Base-by-base conservation (phyloP, 176 grass and related monocot species). In the Poa pratensis region DNA sequence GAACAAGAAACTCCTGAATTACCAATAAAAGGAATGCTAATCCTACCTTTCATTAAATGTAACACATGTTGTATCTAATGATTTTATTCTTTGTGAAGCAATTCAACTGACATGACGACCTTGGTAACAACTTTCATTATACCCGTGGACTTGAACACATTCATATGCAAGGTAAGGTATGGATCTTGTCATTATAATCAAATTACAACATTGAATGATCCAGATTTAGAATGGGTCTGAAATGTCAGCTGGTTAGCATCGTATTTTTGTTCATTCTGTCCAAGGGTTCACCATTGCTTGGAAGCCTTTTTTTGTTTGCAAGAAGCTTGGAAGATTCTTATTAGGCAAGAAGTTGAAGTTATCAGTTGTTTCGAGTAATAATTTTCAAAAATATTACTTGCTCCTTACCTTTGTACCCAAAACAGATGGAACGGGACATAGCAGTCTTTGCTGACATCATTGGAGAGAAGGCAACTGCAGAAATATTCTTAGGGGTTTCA, bases 61-160 rank as follows among this genome's bases (percentile, higher is more conserved):
- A 80, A 26, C 16, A 37, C 16, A 23, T 71, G 20, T 13, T 72
- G 53, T 74, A 74, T 83, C 14, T 66, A 79, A 20, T 57, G 37
- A 43, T 79, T 65, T 73, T 35, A 18, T 48, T 90, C 32, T 87
- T 60, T 43, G 20, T 92, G 67, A 79, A 99, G 94, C 18, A 77
- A 99, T 88, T 91, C 90, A 61, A 60, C 88, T 86, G 88, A 96
- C 83, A 78, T 99, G 86, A 96, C 91, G 79, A 99, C 94, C 3
- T 63, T 93, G 48, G 35, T 71, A 86, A 94, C 94, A 24, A 91
- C 93, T 58, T 89, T 62, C 60, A 89, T 96, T 28, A 66, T 99
- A 84, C 94, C 96, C 75, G 96, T 99, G 52, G 96, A 99, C 61
- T 65, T 99, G 80, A 99, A 99, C 79, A 82, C 84, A 86, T 99